A percentile compares a stretch with the other conserved stretches of the same genome.
phyloP scores from a whole-genome alignment of 1,139 yeast species.

The Taiozyma onychis region DNA sequence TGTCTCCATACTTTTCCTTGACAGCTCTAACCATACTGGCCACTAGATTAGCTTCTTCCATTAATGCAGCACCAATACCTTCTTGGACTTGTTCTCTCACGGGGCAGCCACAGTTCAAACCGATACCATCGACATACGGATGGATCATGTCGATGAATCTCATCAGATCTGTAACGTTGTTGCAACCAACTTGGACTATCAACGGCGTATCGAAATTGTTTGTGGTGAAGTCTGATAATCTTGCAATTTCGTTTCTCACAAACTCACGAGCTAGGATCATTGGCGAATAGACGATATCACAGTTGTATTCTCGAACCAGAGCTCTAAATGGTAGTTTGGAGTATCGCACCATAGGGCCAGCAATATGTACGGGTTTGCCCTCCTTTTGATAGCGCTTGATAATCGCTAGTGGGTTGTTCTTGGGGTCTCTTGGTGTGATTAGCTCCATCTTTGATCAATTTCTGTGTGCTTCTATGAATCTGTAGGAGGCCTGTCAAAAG shows the following conservation, averaged over 20 bases:
- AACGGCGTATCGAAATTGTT: slow-evolving; percentile 61
- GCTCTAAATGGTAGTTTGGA: slow-evolving; percentile 91
- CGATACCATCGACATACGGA: slow-evolving; percentile 90
- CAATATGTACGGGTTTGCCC: slow-evolving; percentile 64
- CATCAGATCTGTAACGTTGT: slow-evolving; percentile 76
- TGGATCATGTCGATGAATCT: slow-evolving; percentile 85
- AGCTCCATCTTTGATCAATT: slow-evolving; percentile 1
- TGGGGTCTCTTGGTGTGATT: slow-evolving; percentile 32
- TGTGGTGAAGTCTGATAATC: slow-evolving; percentile 81
- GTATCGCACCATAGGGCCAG: slow-evolving; percentile 98
- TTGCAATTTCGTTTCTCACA: slow-evolving; percentile 77
- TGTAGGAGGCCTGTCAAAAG: neutral
- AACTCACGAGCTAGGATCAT: slow-evolving; percentile 96
- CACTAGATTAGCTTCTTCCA: slow-evolving; percentile 78
- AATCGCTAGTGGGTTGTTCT: slow-evolving; percentile 51
- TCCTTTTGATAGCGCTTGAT: slow-evolving; percentile 38
- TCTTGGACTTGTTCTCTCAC: slow-evolving; percentile 91
- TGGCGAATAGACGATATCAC: slow-evolving; percentile 88
- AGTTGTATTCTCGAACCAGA: slow-evolving; percentile 63
- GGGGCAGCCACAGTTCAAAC: slow-evolving; percentile 97
- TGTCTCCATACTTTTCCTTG: slow-evolving; percentile 63
- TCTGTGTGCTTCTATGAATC: neutral
- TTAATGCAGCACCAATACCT: slow-evolving; percentile 95
- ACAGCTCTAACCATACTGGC: slow-evolving; percentile 81
- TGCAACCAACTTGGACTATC: slow-evolving; percentile 88